Evolutionary conservation across 2,329 filamentous ascomycete genomes (phyloP).

Genomic region (Drechslerella stenobrocha): DNA sequence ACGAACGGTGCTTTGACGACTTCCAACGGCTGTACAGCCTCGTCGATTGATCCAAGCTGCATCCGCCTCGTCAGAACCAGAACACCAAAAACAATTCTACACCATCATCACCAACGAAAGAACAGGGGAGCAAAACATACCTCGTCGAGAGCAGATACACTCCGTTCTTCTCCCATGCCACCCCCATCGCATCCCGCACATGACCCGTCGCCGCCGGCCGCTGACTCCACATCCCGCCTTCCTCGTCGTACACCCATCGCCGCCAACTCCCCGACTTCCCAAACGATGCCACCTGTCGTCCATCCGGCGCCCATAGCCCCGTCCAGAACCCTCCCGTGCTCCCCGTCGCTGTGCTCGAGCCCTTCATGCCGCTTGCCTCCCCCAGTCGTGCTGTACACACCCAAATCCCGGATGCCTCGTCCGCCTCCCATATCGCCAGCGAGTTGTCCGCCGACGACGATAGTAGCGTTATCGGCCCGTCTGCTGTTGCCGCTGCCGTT

Average conservation of each 20-base stretch:
- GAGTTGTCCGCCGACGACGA: constrained; percentile 96
- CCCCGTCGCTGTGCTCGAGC: constrained; percentile 92
- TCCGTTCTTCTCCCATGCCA: constrained; percentile 81
- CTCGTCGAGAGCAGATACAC: constrained; percentile 86
- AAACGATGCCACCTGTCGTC: constrained; percentile 74
- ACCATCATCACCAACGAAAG: background rate
- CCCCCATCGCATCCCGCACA: constrained; percentile 74
- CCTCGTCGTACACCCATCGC: constrained; percentile 70
- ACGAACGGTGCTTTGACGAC: constrained; percentile 62
- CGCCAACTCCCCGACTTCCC: constrained; percentile 93
- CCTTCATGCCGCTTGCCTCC: constrained; percentile 92
- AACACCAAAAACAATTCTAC: background rate
- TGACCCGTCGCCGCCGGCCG: constrained; percentile 80
- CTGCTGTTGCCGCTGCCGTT: constrained; percentile 55
- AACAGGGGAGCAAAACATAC: constrained; percentile 55
- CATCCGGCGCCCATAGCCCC: constrained; percentile 83
- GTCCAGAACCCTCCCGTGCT: constrained; percentile 97
- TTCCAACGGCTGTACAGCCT: constrained; percentile 82
- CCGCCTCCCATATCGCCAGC: constrained; percentile 86
- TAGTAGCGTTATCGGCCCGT: constrained; percentile 69
- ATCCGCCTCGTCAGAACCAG: background rate
- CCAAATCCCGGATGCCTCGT: constrained; percentile 84
- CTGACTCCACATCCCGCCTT: constrained; percentile 72
- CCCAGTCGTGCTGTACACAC: constrained; percentile 81
- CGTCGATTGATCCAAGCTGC: constrained; percentile 76